Evolutionary conservation across 257 asterid genomes (phyloP).

Genomic region (Fraxinus pennsylvanica): DNA sequence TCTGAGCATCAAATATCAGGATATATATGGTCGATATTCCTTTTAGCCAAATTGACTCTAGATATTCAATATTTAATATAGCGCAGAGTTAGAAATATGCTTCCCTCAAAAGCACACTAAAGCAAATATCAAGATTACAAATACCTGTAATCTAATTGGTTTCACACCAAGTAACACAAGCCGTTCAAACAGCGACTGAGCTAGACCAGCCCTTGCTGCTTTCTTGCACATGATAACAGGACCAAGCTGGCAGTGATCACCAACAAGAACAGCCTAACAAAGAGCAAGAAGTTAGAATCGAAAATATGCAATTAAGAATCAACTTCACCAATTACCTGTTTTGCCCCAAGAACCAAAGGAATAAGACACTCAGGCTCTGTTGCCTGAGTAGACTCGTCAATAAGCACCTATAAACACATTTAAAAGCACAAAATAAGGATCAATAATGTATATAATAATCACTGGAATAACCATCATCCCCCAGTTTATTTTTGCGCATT

Average conservation of each 20-base stretch:
- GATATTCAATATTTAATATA: neutral
- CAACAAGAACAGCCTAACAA: constrained; percentile 82
- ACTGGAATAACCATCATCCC: neutral
- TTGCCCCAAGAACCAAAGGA: constrained; percentile 93
- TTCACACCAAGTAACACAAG: constrained; percentile 95
- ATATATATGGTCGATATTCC: too few species aligned
- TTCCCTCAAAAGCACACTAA: constrained; percentile 10
- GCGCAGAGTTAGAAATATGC: constrained; percentile 12
- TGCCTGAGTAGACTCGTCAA: constrained; percentile 98
- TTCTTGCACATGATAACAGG: constrained; percentile 99
- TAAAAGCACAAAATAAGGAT: constrained; percentile 1
- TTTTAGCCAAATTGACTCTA: neutral
- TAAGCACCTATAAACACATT: constrained; percentile 64
- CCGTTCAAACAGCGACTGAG: constrained; percentile 93
- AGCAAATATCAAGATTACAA: constrained; percentile 22
- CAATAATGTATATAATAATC: neutral
- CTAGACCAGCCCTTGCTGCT: constrained; percentile 98
- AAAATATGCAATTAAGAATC: constrained; percentile 5
- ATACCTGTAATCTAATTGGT: constrained; percentile 96
- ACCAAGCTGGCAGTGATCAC: constrained; percentile 99
- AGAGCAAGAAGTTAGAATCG: constrained; percentile 19
- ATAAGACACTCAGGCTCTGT: constrained; percentile 97
- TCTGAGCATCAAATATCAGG: too few species aligned
- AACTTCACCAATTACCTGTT: constrained; percentile 61
- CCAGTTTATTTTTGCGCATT: neutral